These are phyloP conservation scores for Cronartium quercuum DNA, from an alignment of 1,284 basidiomycete species.

Conservation along the genomic window DNA sequence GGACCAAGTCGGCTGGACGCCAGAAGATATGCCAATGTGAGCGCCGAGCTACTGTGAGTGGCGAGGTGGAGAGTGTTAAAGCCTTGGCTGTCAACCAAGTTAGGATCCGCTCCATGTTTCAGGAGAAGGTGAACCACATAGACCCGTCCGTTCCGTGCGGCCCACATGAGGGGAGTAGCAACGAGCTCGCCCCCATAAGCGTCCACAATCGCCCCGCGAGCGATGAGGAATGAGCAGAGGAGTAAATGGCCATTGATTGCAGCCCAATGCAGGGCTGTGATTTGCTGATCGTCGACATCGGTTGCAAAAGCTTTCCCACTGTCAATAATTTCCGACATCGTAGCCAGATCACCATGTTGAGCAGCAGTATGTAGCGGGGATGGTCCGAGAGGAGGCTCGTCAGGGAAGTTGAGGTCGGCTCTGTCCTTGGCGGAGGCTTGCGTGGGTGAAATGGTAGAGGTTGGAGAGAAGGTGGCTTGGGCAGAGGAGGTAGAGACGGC, in stretches of 20 bases:
- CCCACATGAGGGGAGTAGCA: constrained; percentile 98
- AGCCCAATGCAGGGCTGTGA: constrained; percentile 95
- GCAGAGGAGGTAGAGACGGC: neutral
- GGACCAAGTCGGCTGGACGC: constrained; percentile 44
- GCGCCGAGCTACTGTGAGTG: constrained; percentile 86
- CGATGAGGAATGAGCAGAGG: constrained; percentile 68
- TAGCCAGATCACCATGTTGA: constrained; percentile 72
- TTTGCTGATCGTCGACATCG: constrained; percentile 79
- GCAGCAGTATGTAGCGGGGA: constrained; percentile 65
- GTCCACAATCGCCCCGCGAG: constrained; percentile 91
- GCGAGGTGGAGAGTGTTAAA: constrained; percentile 94
- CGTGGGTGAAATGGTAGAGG: neutral
- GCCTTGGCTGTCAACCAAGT: constrained; percentile 81
- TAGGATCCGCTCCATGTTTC: constrained; percentile 82
- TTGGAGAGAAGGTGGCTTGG: neutral
- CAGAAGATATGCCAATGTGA: constrained; percentile 86
- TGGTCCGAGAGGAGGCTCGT: neutral
- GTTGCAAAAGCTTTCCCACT: constrained; percentile 67
- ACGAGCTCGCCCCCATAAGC: constrained; percentile 86
- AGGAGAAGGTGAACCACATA: constrained; percentile 89
- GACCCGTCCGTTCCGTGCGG: constrained; percentile 87
- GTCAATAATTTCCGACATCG: constrained; percentile 64
- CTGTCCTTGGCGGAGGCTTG: neutral
- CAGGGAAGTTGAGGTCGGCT: neutral
- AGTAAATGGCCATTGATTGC: constrained; percentile 79